These are phyloP conservation scores for Byssoonygena ceratinophila DNA, from an alignment of 2,329 filamentous ascomycete species.

Conservation along the genomic window DNA sequence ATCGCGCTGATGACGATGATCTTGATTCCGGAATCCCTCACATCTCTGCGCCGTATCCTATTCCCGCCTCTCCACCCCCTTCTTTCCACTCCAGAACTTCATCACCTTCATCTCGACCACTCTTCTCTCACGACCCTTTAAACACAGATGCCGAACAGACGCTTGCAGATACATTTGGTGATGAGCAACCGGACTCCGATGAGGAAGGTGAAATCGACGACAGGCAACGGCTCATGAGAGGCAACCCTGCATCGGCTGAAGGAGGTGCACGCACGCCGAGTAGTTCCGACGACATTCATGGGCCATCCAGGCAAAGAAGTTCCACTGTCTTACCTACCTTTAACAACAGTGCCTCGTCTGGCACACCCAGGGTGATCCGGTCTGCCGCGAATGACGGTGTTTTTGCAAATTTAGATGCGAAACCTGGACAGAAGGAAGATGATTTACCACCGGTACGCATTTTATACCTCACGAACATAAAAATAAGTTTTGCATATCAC, in stretches of 20 bases:
- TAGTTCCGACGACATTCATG: background rate
- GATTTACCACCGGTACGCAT: constrained; percentile 80
- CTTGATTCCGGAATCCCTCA: constrained; percentile 23
- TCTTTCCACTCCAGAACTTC: constrained; percentile 82
- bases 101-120: constrained; percentile 48
- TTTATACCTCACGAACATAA: too few species aligned
- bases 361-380: constrained; percentile 21
- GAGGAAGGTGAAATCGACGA: constrained; percentile 67
- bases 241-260: constrained; percentile 35
- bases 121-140: constrained; percentile 44
- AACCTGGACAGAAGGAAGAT: constrained; percentile 76
- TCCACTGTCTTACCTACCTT: background rate
- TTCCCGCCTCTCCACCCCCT: constrained; percentile 45
- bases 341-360: background rate
- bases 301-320: background rate
- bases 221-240: constrained; percentile 73
- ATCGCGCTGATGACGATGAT: constrained; percentile 36
- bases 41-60: constrained; percentile 22
- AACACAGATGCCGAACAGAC: constrained; percentile 58
- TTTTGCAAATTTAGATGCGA: constrained; percentile 87
- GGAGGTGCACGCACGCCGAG: background rate
- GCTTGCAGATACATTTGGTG: constrained; percentile 87
- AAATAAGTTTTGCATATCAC: too few species aligned
- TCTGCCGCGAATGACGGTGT: constrained; percentile 74
- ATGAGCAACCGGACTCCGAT: constrained; percentile 61